Percentiles rank a stretch among this genome's conserved stretches.
Evolutionary conservation across 192 early-diverging fungal genomes (phyloP).

Genomic region (Thamnidium elegans): DNA sequence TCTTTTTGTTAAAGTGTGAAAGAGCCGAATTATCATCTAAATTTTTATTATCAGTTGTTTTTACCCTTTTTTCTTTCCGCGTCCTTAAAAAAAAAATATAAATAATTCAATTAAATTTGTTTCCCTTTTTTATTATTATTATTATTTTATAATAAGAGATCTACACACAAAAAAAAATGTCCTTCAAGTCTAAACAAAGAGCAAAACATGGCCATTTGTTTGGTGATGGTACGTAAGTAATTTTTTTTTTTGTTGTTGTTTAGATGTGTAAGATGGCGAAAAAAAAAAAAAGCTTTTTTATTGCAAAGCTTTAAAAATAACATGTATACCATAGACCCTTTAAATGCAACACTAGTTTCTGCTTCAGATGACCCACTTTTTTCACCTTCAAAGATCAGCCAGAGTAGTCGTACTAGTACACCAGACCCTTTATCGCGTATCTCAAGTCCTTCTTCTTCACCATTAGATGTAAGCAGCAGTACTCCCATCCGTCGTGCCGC

Average conservation of each 20-base stretch:
- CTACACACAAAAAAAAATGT: neutral
- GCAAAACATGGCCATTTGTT: conserved; percentile 23
- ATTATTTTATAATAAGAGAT: no score
- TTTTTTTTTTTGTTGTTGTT: neutral
- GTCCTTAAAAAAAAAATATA: no score
- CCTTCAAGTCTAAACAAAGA: conserved; percentile 6
- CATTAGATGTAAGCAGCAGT: neutral
- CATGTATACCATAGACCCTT: conserved; percentile 4
- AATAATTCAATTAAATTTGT: no score
- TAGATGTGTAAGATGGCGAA: neutral
- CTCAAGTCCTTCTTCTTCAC: neutral
- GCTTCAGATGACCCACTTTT: conserved; percentile 19
- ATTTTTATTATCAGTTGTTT: no score
- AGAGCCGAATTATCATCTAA: no score
- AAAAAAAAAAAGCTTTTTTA: neutral
- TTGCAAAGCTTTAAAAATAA: no score
- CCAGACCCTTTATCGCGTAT: conserved; percentile 17
- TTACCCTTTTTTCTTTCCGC: no score
- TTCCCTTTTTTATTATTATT: no score
- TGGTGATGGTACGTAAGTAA: conserved; percentile 25
- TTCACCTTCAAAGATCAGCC: neutral
- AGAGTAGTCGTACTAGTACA: neutral
- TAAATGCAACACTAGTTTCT: conserved; percentile 2
- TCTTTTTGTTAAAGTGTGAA: no score
- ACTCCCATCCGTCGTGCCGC: conserved; percentile 4